Conservation (phyloP, 2,329 filamentous ascomycete genomes). For the Nannizzia gypsea region DNA sequence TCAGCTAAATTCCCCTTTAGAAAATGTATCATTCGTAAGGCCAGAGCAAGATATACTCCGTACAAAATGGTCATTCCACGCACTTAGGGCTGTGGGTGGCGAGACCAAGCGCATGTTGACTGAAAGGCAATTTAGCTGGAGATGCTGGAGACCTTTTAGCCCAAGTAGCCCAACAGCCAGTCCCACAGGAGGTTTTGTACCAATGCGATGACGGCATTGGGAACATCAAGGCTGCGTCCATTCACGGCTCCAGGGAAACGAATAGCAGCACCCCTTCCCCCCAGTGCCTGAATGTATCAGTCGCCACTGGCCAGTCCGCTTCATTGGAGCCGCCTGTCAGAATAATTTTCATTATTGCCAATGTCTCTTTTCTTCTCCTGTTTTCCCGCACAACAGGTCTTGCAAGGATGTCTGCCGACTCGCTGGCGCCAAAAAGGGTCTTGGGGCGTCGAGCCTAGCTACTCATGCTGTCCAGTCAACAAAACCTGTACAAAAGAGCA, state of each 20-base stretch:
- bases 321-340: neutral
- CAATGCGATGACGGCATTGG: neutral
- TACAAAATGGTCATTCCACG: neutral
- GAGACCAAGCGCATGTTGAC: neutral
- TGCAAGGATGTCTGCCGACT: neutral
- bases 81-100: neutral
- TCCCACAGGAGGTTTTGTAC: neutral
- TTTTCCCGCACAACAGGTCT: neutral
- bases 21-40: neutral
- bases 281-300: neutral
- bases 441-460: neutral
- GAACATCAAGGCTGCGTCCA: neutral
- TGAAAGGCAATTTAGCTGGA: neutral
- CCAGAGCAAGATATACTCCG: neutral
- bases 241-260: neutral
- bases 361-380: neutral
- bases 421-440: neutral
- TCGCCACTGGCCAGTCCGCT: neutral
- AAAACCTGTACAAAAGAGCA: neutral
- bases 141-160: neutral
- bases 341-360: neutral
- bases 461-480: neutral
- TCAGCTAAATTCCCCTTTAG: neutral
- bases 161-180: neutral
- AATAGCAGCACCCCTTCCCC: neutral